phyloP scores from a whole-genome alignment of 139 green algal genomes.

The Tetraselmis chui region DNA sequence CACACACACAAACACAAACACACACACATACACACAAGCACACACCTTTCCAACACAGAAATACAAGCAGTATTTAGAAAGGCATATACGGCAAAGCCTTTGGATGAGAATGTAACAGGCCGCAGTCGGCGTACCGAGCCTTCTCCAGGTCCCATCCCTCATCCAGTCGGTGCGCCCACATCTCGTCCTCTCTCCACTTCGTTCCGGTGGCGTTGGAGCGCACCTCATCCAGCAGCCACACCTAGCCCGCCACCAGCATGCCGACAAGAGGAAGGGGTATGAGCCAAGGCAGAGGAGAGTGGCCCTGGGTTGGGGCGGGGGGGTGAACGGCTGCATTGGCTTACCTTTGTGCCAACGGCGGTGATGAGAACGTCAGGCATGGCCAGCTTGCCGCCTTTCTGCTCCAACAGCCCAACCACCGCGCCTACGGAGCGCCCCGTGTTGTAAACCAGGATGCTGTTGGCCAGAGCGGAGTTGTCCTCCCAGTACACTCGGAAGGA shows the following conservation, averaged over 20 bases:
- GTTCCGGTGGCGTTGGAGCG: constrained; percentile 38
- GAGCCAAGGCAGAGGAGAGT: no score
- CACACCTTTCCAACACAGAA: no score
- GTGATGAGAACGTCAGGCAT: constrained; percentile 77
- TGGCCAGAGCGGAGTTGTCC: constrained; percentile 48
- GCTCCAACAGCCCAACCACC: constrained; percentile 60
- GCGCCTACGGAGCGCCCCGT: constrained; percentile 71
- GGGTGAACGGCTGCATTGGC: no score
- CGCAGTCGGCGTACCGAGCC: not conserved
- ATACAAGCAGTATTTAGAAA: no score
- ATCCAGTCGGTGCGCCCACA: constrained; percentile 61
- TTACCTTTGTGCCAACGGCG: constrained; percentile 81
- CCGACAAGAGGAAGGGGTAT: not conserved
- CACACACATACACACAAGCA: no score
- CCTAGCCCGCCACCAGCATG: constrained; percentile 26
- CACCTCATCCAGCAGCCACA: constrained; percentile 56
- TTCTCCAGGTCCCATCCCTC: constrained; percentile 62
- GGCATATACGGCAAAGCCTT: no score
- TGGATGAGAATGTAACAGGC: no score
- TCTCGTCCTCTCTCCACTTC: constrained; percentile 70
- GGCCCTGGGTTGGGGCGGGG: no score
- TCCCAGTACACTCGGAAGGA: constrained; percentile 60
- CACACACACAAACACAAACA: no score
- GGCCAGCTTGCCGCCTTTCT: constrained; percentile 58
- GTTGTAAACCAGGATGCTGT: constrained; percentile 75